Evolutionary conservation across 2,329 filamentous ascomycete genomes (phyloP).

Genomic region (Aspergillus pseudoviridinutans): DNA sequence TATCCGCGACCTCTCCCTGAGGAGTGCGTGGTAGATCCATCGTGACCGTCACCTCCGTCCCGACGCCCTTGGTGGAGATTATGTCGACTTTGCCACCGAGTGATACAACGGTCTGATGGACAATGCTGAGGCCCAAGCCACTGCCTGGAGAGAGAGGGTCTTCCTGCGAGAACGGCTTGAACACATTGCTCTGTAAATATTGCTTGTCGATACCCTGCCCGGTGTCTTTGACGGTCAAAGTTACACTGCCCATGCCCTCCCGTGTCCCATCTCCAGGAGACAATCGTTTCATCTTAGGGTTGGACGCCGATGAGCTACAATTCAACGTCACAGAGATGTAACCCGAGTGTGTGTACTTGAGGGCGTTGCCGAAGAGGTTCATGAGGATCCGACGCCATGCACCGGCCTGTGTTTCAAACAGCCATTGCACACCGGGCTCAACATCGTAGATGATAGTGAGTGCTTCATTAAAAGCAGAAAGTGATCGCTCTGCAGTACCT

Average conservation of each 20-base stretch:
- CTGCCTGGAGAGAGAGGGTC: slow-evolving; percentile 52
- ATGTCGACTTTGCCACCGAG: slow-evolving; percentile 27
- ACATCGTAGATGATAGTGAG: slow-evolving; percentile 37
- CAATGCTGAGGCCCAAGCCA: slow-evolving; percentile 59
- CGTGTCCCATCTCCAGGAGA: background rate
- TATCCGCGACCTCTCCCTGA: background rate
- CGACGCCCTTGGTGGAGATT: slow-evolving; percentile 20
- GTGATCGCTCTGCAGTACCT: background rate
- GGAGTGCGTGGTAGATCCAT: slow-evolving; percentile 2
- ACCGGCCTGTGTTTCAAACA: slow-evolving; percentile 43
- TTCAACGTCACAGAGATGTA: slow-evolving; percentile 38
- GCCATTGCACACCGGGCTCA: slow-evolving; percentile 40
- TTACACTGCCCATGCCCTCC: slow-evolving; percentile 10
- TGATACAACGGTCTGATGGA: slow-evolving; percentile 36
- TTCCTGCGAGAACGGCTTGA: slow-evolving; percentile 60
- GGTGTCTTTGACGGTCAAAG: slow-evolving; percentile 25
- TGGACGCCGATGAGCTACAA: slow-evolving; percentile 4
- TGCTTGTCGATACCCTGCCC: slow-evolving; percentile 27
- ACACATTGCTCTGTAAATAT: slow-evolving; percentile 32
- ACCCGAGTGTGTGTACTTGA: slow-evolving; percentile 46
- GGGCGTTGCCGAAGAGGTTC: slow-evolving; percentile 47
- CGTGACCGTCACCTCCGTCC: slow-evolving; percentile 20
- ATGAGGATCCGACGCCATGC: slow-evolving; percentile 47
- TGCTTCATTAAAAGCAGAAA: slow-evolving; percentile 2
- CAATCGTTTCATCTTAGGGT: slow-evolving; percentile 8